Percentiles rank a stretch among this genome's conserved stretches.
These are phyloP conservation scores for Tricladium varicosporioides DNA, from an alignment of 2,329 filamentous ascomycete genomes.

Conservation along the genomic window DNA sequence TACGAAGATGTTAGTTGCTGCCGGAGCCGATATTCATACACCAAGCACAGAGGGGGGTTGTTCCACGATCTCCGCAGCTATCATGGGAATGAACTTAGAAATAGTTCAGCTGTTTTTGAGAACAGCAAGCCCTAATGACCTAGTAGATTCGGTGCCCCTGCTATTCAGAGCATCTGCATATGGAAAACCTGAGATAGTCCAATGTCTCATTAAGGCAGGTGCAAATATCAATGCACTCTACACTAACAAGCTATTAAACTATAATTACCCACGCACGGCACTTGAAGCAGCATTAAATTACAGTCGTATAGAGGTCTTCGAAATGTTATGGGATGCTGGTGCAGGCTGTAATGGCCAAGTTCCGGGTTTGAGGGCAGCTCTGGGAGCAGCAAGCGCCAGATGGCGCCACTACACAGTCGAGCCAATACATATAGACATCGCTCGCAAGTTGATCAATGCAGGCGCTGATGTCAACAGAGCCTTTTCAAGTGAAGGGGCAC, in stretches of 20 bases:
- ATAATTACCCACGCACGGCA: background rate
- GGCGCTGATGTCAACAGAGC: constrained; percentile 4
- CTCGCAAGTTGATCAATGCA: background rate
- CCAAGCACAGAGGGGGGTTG: constrained; percentile 1
- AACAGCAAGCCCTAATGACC: background rate
- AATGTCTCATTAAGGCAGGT: background rate
- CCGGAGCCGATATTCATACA: background rate
- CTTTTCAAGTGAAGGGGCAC: background rate
- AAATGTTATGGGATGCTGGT: background rate
- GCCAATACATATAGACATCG: background rate
- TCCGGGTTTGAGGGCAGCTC: background rate
- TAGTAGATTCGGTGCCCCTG: background rate
- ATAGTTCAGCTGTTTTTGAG: background rate
- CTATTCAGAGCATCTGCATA: background rate
- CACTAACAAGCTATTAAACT: too few species aligned
- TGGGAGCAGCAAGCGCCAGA: background rate
- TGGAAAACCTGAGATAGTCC: constrained; percentile 2
- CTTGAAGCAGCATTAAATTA: background rate
- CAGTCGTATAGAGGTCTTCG: background rate
- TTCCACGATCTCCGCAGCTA: constrained; percentile 21
- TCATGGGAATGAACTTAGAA: background rate
- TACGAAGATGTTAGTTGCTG: background rate
- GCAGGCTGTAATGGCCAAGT: background rate
- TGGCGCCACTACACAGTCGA: background rate
- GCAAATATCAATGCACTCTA: background rate